Base-by-base conservation (phyloP, 108 stramenopile species). In the Schizochytrium sp. region DNA sequence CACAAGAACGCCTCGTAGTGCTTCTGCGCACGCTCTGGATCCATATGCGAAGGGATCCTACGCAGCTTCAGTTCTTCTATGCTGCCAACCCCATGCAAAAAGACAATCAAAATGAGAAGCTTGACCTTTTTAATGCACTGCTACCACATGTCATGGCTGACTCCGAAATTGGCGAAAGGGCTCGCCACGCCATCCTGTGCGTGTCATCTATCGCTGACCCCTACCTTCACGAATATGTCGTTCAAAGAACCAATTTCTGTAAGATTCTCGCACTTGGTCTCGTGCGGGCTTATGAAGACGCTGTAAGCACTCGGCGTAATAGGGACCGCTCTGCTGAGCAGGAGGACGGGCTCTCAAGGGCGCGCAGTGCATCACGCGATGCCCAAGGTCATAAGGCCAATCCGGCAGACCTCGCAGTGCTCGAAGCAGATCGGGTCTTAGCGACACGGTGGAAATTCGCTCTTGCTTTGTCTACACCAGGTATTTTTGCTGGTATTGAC, bases 21-120 rank as follows among this genome's bases (percentile, higher is more conserved):
- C 47, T 83, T 17, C 76, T 83, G 10, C 47, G 53, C 50, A 83
- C 76, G 47, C 76, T 83, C 50, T 83, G 76, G 76, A 17, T 55
- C 76, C 49, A 83, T 38, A 83, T 83, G 76, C 76, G 76, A 8
- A 50, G 15, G 0, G 76, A 83, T 42, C 76, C 76, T 5, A 55
- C 45, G 5, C 76, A 83, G 76, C 76, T 83, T 0, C 76, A 83
- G 47, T 83, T 83, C 76, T 83, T 83, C 3, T 83, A 83, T 28
- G 76, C 76, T 5, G 12, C 76, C 28, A 40, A 40, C n/a, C 17
- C 59, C 19, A 60, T 17, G 59, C 59, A 60, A 60, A 28, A 28
- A 69, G 5, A 0, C 19, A 38, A 15, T 7, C 42, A 44, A 44
- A 7, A 10, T 3, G 4, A 38, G n/a, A 49, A 83, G 76, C 76